Base-by-base conservation (phyloP, 1,284 basidiomycete species). In the Takashimella koratensis region DNA sequence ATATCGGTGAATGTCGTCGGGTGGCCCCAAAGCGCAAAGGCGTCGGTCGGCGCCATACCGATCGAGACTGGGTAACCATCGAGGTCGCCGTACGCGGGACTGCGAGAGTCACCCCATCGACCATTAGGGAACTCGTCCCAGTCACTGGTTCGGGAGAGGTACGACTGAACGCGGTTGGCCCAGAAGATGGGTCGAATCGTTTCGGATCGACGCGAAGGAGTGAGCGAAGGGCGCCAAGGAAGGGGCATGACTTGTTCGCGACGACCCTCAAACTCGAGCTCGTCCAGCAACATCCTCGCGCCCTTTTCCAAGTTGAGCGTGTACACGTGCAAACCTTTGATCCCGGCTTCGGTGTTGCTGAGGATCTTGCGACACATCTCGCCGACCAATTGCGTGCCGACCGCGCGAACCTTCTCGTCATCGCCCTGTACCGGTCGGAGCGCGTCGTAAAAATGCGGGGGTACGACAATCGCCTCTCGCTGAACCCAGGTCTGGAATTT, bases 101-200 rank as follows among this genome's bases (percentile, higher is more conserved):
- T 91, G 52, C 95, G 85, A 16, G 95, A 88, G 76, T 98, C 95
- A 67, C 96, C 95, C 75, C 96, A 98, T 63, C 95, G 89, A 59
- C 95, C 96, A 76, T 98, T 98, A 50, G 95, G 95, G 76, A 97
- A 98, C 77, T 98, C 95, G 76, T 99, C 96, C 95, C 95, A 99
- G 68, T 93, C 89, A 72, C 91, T 89, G 21, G 91, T 65, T 64
- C 93, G 86, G 13, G 89, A 89, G 42, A 95, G 79, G 73, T 95
- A 95, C 3, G 90, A 95, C 70, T 90, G 87, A 44, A 90, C 83
- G 43, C 92, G 82, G 77, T 97, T 95, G 20, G 91, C 90, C 92
- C 76, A 75, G 55, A 77, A 96, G 69, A 97, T 96, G 3, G 93
- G 93, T 45, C 93, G 86, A 63, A 94, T 96, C 41, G 83, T 87